Evolutionary conservation across 257 asterid genomes (phyloP), one percentile per base, ranked within the genome.

Genomic region (Linaria vulgaris): DNA sequence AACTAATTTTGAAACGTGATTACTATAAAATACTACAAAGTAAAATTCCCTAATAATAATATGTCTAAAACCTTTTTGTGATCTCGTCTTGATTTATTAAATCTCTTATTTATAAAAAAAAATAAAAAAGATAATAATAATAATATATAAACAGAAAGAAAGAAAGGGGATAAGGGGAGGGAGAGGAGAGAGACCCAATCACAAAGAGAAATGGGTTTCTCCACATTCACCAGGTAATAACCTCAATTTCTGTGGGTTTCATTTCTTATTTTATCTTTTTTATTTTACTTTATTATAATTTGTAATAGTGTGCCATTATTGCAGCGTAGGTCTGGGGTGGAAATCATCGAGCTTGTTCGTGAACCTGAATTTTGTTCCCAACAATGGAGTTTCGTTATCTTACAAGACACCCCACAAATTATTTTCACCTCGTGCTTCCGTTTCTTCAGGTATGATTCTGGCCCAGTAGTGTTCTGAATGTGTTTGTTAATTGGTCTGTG

Each of bases 301-400:
- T 2, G 17, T 61, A 71, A 55, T 50, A 54, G 2, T 43, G 27
- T 1, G 48, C 50, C 37, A 15, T 50, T 74, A 55, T 59, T 72
- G 76, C 72, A 61, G 50, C 61, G 31, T 54, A 54, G 79, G 74
- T 12, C 55, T 80, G 46, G 79, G 83, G 20, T 79, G 82, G 89
- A 79, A 73, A 68, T 68, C 83, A 0, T 81, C 88, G 57, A 86
- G 80, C 81, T 76, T 71, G 75, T 78, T 84, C 74, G 44, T 76
- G 37, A 68, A 76, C 59, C 70, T 70, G 9, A 77, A 74, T 66
- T 74, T 69, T 4, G 22, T 21, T 12, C 61, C 82, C 30, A 56
- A 50, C 44, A 63, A 69, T 51, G 73, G 64, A 61, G 58, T 24
- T 27, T 27, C 4, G 39, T 64, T 63, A 27, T 27, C 34, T 27